These are phyloP conservation scores for Agapanthus africanus DNA, from an alignment of 106 monocot genomes.

Conservation along the genomic window DNA sequence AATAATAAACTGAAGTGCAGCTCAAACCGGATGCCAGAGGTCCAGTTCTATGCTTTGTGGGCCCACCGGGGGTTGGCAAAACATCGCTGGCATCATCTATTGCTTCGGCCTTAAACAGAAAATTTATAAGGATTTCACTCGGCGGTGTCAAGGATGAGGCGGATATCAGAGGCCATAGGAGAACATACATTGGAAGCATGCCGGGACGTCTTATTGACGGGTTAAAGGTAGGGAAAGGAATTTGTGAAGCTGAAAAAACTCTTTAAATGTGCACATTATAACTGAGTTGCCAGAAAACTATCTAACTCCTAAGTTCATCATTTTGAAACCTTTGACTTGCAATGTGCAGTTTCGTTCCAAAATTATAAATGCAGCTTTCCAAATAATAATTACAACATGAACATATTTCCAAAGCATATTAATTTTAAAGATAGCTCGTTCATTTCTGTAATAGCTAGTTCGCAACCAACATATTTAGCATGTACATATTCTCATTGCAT, in stretches of 20 bases:
- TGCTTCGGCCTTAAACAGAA: constrained; percentile 84
- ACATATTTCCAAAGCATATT: no score
- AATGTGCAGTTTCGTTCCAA: no score
- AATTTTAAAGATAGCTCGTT: no score
- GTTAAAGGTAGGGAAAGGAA: constrained; percentile 22
- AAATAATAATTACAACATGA: no score
- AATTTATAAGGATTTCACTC: constrained; percentile 90
- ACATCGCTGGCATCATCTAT: constrained; percentile 98
- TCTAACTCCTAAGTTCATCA: neutral
- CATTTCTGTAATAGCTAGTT: no score
- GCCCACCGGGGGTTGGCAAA: constrained; percentile 98
- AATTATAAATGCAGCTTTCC: no score
- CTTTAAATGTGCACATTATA: neutral
- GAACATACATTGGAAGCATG: constrained; percentile 99
- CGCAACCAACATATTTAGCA: no score
- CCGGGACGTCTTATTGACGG: constrained; percentile 99
- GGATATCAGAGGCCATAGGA: constrained; percentile 98
- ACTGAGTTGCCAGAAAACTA: neutral
- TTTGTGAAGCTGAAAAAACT: neutral
- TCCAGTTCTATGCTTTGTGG: constrained; percentile 95
- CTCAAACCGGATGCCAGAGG: constrained; percentile 99
- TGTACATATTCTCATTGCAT: no score
- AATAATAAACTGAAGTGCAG: constrained; percentile 45
- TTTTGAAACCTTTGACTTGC: neutral
- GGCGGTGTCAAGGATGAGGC: constrained; percentile 99